Evolutionary conservation across 2,329 filamentous ascomycete species (phyloP).

Genomic region (Alternaria sp.): DNA sequence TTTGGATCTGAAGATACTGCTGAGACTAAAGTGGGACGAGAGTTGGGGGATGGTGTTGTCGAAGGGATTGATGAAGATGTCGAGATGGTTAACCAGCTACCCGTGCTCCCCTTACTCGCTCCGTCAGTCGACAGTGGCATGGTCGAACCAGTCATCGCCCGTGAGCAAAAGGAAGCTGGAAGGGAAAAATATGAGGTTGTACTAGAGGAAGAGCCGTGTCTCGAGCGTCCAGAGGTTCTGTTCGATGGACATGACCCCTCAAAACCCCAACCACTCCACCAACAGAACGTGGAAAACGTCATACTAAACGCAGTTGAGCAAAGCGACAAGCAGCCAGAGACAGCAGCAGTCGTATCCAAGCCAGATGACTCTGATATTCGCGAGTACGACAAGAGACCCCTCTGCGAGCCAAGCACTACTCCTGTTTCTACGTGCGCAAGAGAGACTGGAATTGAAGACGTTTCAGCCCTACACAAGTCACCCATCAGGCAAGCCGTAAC

Average conservation of each 20-base stretch:
- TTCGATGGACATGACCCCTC: neutral
- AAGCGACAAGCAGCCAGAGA: neutral
- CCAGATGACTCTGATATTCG: neutral
- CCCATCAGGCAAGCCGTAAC: rapidly evolving
- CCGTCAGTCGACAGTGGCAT: neutral
- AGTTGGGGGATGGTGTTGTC: neutral
- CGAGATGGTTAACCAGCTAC: neutral
- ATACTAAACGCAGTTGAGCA: no score
- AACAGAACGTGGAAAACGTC: neutral
- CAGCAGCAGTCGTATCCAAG: neutral
- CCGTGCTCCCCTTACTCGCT: neutral
- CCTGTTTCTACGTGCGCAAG: no score
- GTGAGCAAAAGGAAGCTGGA: neutral
- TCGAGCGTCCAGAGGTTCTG: neutral
- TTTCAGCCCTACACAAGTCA: neutral
- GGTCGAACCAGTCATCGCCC: neutral
- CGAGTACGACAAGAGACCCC: rapidly evolving
- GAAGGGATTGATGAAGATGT: neutral
- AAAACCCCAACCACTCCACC: neutral
- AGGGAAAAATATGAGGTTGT: neutral
- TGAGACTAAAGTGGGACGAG: neutral
- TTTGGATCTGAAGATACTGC: neutral
- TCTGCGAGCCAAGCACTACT: neutral
- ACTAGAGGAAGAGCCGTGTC: neutral
- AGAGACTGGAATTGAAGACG: neutral